phyloP scores from a whole-genome alignment of 2,329 filamentous ascomycete genomes.

The Fusarium transvaalense region DNA sequence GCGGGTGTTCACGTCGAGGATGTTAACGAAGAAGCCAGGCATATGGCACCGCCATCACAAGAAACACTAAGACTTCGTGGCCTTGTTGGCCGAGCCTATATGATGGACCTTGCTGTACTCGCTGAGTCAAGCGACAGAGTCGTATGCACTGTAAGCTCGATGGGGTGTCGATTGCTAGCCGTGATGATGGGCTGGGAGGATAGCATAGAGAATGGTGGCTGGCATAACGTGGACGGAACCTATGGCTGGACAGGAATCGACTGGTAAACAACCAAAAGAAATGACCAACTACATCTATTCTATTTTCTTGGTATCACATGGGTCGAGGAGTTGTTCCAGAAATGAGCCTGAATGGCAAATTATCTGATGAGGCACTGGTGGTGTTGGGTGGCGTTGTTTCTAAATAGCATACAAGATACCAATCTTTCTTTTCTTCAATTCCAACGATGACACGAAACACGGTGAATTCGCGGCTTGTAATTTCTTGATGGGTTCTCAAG shows the following conservation, averaged over 20 bases:
- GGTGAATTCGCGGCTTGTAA: not conserved
- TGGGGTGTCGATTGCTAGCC: conserved; percentile 78
- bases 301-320: not conserved
- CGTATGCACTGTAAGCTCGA: conserved; percentile 81
- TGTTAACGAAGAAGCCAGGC: conserved; percentile 44
- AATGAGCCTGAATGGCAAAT: conserved; percentile 14
- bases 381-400: conserved; percentile 41
- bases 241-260: conserved; percentile 70
- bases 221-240: conserved; percentile 84
- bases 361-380: conserved; percentile 24
- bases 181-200: conserved; percentile 91
- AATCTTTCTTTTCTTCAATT: conserved; percentile 18
- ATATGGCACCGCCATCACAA: conserved; percentile 55
- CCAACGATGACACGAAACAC: not conserved
- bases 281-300: not conserved
- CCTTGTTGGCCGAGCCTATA: conserved; percentile 82
- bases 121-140: conserved; percentile 75
- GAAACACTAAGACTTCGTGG: conserved; percentile 76
- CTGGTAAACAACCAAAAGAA: conserved; percentile 45
- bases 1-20: conserved; percentile 44
- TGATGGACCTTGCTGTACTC: conserved; percentile 83
- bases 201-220: conserved; percentile 69
- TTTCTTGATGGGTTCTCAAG: not conserved
- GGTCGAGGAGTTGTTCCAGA: not conserved
- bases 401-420: conserved; percentile 30